Evolutionary conservation across 768 basidiomycete species (phyloP).

Genomic region (Sistotremastrum niveocremeum): DNA sequence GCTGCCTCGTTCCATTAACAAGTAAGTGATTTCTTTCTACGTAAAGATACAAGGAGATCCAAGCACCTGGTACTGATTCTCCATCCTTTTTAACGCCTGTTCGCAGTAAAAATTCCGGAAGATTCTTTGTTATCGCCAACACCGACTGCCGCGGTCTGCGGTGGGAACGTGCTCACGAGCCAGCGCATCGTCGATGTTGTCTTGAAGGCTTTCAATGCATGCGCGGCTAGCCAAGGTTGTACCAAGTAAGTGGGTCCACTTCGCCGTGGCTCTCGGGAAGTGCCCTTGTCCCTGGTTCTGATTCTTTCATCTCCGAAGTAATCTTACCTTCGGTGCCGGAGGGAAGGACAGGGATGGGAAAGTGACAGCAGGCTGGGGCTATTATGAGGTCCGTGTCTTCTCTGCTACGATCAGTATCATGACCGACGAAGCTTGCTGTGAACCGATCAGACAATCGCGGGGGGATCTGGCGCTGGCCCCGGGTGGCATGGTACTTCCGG

Average conservation of each 20-base stretch:
- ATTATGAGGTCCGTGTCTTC: constrained; percentile 48
- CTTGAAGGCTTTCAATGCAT: constrained; percentile 81
- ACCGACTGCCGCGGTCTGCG: constrained; percentile 81
- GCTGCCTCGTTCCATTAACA: constrained; percentile 77
- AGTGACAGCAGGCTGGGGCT: constrained; percentile 74
- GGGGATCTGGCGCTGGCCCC: constrained; percentile 85
- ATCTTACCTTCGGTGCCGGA: constrained; percentile 79
- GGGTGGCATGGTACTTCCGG: constrained; percentile 87
- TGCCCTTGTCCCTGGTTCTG: no score
- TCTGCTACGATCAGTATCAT: background rate
- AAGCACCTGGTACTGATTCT: background rate
- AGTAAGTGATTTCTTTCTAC: constrained; percentile 28
- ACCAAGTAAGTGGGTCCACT: constrained; percentile 50
- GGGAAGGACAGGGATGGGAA: constrained; percentile 77
- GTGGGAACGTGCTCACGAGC: constrained; percentile 82
- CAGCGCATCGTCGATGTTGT: constrained; percentile 94
- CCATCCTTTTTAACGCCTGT: constrained; percentile 6
- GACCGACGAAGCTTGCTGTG: constrained; percentile 3
- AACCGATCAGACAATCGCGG: constrained; percentile 66
- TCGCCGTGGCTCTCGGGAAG: background rate
- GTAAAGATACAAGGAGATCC: background rate
- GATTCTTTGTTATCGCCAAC: constrained; percentile 71
- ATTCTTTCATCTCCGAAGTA: constrained; percentile 27
- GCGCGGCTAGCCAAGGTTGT: constrained; percentile 86
- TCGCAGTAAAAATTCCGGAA: constrained; percentile 61